Evolutionary conservation across 495 filamentous ascomycete genomes (phyloP).

Genomic region (Haplographium delicatum): DNA sequence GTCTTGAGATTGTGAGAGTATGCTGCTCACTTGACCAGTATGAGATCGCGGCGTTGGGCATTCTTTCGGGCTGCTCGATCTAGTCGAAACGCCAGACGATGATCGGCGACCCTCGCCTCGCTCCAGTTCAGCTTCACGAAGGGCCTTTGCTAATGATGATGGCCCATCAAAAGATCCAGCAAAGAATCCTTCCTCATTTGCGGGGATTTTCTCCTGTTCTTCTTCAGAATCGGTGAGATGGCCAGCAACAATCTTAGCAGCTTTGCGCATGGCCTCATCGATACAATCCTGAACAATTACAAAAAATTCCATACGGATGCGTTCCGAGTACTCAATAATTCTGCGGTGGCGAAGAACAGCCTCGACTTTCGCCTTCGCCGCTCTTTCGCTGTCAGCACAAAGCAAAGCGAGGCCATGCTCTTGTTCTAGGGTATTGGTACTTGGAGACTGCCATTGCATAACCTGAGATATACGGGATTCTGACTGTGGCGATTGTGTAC

Average conservation of each 20-base stretch:
- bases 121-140: conserved; percentile 39
- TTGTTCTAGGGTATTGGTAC: conserved; percentile 85
- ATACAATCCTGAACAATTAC: conserved; percentile 92
- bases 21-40: conserved; percentile 51
- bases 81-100: conserved; percentile 48
- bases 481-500: conserved; percentile 91
- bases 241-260: conserved; percentile 78
- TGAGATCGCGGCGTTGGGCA: conserved; percentile 88
- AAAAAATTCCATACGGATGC: conserved; percentile 89
- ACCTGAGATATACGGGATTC: conserved; percentile 91
- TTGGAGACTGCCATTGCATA: conserved; percentile 89
- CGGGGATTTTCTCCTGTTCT: conserved; percentile 34
- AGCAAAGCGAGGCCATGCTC: conserved; percentile 86
- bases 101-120: conserved; percentile 32
- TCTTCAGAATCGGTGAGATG: conserved; percentile 74
- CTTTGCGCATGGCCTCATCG: conserved; percentile 84
- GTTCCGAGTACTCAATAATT: conserved; percentile 92
- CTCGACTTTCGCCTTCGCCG: conserved; percentile 84
- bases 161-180: conserved; percentile 51
- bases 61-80: conserved; percentile 87
- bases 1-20: conserved; percentile 56
- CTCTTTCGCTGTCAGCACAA: conserved; percentile 78
- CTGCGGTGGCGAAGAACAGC: conserved; percentile 84
- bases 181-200: conserved; percentile 43
- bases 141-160: conserved; percentile 51